These are phyloP conservation scores for Telfairia occidentalis DNA, from an alignment of 331 rosid species.

Conservation along the genomic window DNA sequence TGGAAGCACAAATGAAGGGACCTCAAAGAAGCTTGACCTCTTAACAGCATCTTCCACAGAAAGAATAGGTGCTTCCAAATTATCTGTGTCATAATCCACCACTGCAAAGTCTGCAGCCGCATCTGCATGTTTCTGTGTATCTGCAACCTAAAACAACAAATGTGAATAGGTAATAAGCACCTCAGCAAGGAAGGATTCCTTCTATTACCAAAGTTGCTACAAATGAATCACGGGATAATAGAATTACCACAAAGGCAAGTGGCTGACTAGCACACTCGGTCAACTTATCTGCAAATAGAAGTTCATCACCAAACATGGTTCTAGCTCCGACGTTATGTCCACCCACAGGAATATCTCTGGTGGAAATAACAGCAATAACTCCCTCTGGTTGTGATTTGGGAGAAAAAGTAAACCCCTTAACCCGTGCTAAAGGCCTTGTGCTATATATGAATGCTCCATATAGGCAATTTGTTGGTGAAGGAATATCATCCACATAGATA, in stretches of 20 bases:
- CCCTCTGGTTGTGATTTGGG: constrained; percentile 38
- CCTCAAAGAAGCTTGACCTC: constrained; percentile 64
- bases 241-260: constrained; percentile 72
- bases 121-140: constrained; percentile 84
- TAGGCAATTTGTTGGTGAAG: constrained; percentile 68
- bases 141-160: constrained; percentile 56
- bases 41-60: constrained; percentile 73
- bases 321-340: constrained; percentile 67
- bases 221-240: constrained; percentile 12
- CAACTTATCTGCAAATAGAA: constrained; percentile 61
- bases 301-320: constrained; percentile 50
- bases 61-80: constrained; percentile 59
- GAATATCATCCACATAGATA: constrained; percentile 80
- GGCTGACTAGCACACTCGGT: constrained; percentile 62
- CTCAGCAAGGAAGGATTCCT: constrained; percentile 2
- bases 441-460: constrained; percentile 72
- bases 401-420: constrained; percentile 42
- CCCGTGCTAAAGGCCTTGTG: constrained; percentile 57
- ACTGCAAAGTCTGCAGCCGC: constrained; percentile 48
- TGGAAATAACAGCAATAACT: constrained; percentile 43
- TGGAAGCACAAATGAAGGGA: constrained; percentile 57
- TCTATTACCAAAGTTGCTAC: not conserved
- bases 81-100: constrained; percentile 52
- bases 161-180: not conserved
- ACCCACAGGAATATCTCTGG: constrained; percentile 54